Evolutionary conservation across 306 rosid genomes (phyloP).

Genomic region (Cucurbita ficifolia): DNA sequence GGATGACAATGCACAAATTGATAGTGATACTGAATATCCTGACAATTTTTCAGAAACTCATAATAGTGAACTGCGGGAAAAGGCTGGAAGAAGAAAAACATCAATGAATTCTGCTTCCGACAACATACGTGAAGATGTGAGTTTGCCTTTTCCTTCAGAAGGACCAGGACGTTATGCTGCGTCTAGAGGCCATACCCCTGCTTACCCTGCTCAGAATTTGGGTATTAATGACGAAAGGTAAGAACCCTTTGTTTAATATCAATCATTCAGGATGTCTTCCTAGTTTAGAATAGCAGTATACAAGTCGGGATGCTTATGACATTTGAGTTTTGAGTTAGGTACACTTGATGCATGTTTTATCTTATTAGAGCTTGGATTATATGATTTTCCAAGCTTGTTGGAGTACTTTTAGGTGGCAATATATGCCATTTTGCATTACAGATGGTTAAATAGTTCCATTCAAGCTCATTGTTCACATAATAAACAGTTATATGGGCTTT

Average conservation of each 20-base stretch:
- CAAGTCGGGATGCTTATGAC: neutral
- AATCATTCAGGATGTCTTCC: neutral
- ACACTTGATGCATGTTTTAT: neutral
- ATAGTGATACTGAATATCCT: slow-evolving; percentile 26
- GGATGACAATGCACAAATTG: slow-evolving; percentile 29
- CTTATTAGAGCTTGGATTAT: neutral
- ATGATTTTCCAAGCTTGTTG: neutral
- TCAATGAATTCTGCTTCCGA: slow-evolving; percentile 22
- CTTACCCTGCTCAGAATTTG: slow-evolving; percentile 22
- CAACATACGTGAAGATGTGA: slow-evolving; percentile 28
- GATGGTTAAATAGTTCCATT: neutral
- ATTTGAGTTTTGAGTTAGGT: neutral
- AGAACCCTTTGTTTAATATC: neutral
- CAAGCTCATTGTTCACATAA: neutral
- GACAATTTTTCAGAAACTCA: slow-evolving; percentile 33
- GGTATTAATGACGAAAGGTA: slow-evolving; percentile 61
- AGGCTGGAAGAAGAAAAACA: slow-evolving; percentile 39
- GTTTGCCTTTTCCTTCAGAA: slow-evolving; percentile 25
- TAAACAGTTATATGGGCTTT: neutral
- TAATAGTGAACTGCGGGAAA: slow-evolving; percentile 38
- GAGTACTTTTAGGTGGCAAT: neutral
- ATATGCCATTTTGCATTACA: neutral
- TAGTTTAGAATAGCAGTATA: too few species aligned
- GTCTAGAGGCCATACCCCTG: slow-evolving; percentile 29
- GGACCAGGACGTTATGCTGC: slow-evolving; percentile 25